A percentile compares a stretch with the other conserved stretches of the same genome.
Evolutionary conservation across 352 stramenopile genomes (phyloP).

Genomic region (Phytophthora constricta): DNA sequence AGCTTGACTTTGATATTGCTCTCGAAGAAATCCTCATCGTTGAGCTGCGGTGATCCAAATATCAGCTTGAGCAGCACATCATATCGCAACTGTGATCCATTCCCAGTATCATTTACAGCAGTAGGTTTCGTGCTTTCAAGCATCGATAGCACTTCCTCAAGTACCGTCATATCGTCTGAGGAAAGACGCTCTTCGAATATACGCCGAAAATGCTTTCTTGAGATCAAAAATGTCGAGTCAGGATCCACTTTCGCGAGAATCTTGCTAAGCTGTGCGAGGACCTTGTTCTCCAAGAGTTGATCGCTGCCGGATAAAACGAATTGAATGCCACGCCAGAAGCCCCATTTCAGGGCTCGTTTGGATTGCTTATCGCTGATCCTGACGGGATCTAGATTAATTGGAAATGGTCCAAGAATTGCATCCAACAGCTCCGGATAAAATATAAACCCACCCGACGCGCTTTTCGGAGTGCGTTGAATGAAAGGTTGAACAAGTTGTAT

Average conservation of each 20-base stretch:
- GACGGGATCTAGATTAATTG: not conserved
- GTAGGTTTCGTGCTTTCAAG: too few species aligned
- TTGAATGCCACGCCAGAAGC: constrained; percentile 52
- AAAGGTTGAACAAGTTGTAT: constrained; percentile 32
- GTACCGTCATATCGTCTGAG: constrained; percentile 39
- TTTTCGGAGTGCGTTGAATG: constrained; percentile 10
- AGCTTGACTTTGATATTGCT: constrained; percentile 32
- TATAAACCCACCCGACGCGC: constrained; percentile 26
- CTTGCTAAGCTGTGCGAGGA: constrained; percentile 53
- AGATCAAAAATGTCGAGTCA: constrained; percentile 36
- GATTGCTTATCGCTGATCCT: not conserved
- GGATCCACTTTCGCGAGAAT: constrained; percentile 65
- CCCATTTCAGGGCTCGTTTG: constrained; percentile 24
- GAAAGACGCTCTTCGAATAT: constrained; percentile 62
- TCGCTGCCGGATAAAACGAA: constrained; percentile 43
- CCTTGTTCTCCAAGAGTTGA: constrained; percentile 28
- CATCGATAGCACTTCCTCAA: constrained; percentile 26
- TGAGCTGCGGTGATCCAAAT: constrained; percentile 47
- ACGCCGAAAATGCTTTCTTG: constrained; percentile 46
- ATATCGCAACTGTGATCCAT: constrained; percentile 37
- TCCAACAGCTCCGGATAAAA: constrained; percentile 50
- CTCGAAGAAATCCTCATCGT: constrained; percentile 28
- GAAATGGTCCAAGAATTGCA: constrained; percentile 33
- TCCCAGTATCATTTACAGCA: not conserved
- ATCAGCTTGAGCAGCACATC: constrained; percentile 62